Percentiles rank a stretch among this genome's conserved stretches.
These are phyloP conservation scores for Ustilago esculenta DNA, from an alignment of 1,284 basidiomycete genomes.

Conservation along the genomic window DNA sequence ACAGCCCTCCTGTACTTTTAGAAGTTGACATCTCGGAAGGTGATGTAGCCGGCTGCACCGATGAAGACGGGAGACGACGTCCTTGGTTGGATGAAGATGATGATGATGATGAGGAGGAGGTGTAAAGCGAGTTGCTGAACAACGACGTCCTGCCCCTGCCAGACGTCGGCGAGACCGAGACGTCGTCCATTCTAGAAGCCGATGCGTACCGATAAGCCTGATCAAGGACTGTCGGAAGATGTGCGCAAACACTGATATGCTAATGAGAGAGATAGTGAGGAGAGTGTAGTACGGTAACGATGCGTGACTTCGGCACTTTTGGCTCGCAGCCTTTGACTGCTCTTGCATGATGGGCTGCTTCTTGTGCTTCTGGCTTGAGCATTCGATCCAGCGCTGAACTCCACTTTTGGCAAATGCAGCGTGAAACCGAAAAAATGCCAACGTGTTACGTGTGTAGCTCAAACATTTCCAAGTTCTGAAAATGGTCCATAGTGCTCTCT, in stretches of 20 bases:
- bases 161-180: conserved; percentile 28
- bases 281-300: not conserved
- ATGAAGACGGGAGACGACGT: conserved; percentile 27
- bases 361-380: conserved; percentile 11
- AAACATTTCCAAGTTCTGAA: too few species aligned
- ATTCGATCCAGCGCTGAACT: conserved; percentile 3
- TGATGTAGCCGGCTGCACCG: conserved; percentile 9
- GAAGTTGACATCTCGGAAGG: conserved; percentile 21
- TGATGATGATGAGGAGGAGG: conserved; percentile 13
- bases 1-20: conserved; percentile 4
- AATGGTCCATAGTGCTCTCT: too few species aligned
- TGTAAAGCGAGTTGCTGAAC: conserved; percentile 31
- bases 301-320: conserved; percentile 2
- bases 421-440: conserved; percentile 7
- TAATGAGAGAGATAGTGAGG: not conserved
- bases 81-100: too few species aligned
- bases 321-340: not conserved
- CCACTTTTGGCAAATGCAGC: conserved; percentile 13
- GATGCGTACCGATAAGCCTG: too few species aligned
- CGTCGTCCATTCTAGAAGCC: conserved; percentile 30
- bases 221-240: too few species aligned
- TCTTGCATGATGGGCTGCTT: not conserved
- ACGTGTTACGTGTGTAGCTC: not conserved
- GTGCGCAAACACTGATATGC: too few species aligned
- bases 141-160: conserved; percentile 28